Evolutionary conservation across 306 rosid genomes (phyloP), one percentile per base, ranked within the genome.

Genomic region (Rosa chinensis): DNA sequence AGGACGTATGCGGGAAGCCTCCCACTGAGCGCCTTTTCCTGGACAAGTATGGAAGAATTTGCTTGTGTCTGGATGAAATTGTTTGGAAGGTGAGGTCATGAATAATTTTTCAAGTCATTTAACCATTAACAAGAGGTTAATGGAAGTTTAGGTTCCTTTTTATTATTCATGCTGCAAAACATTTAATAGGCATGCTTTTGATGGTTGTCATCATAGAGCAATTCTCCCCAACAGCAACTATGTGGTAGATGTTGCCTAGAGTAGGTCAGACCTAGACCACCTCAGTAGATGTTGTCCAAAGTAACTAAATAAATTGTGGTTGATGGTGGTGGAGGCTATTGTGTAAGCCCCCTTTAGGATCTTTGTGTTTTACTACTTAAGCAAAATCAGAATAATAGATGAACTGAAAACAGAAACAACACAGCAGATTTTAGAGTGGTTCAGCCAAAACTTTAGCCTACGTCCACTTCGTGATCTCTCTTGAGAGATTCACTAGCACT

Each of bases 11-110:
- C 64, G 96, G 94, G 72, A 95, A 91, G 85, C 91, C 92, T 78
- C 98, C 99, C 43, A 86, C 89, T 43, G 99, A 95, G 82, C 97
- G 99, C 53, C 85, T 87, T 80, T 95, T 95, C 87, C 96, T 95
- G 48, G 99, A 95, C 78, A 95, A 92, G 86, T 95, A 95, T 74
- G 99, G 99, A 81, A 90, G 87, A 86, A 92, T 95, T 67, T 95
- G 99, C 84, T 75, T 91, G 85, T 91, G 97, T 77, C 86, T 95
- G 80, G 99, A 95, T 85, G 99, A 95, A 88, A 86, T 95, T 76
- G 97, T 95, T 56, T 95, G 99, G 97, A 87, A 91, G 97, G 97
- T 95, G 79, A 80, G 89, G 64, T 47, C 64, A 35, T 80, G 45
- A 50, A 45, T 56, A 47, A 40, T 80, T 56, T 73, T 14, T 47